Base-by-base conservation (phyloP, 176 grass and related monocot genomes). In the Otatea glauca region DNA sequence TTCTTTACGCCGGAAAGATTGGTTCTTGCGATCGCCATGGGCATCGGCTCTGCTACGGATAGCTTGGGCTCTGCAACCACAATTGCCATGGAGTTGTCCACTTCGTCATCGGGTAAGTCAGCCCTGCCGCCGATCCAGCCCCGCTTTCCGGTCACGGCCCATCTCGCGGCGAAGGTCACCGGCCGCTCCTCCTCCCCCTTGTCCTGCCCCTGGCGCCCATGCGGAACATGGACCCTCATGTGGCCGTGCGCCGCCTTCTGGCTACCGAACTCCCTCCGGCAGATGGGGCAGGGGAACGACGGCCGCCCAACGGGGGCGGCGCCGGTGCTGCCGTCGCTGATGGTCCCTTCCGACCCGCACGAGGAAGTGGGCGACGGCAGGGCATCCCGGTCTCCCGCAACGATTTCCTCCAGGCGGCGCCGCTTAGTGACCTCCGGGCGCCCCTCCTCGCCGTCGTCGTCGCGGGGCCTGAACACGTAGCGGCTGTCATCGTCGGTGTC, bases 91-190 rank as follows among this genome's bases (percentile, higher is more conserved):
- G 62, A 16, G 62, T 15, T 64, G 25, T 32, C 61, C 61, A 64
- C 61, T 64, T 64, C 13, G 12, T 34, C 27, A 27, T 14, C 5
- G 12, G 60, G 60, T 24, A 4, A 29, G 60, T 29, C 58, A 25
- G 58, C 23, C 60, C 11, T 29, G 24, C 24, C 12, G 4, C 24
- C 60, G 60, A 63, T 63, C 60, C 14, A 44, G 72, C 72, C 78
- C 1, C 73, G 78, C 88, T 48, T 86, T 15, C 78, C 83, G 20
- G 78, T 89, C 13, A 49, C 24, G 18, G 64, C 64, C 88, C 77
- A 89, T 5, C 77, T 64, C 3, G 0, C 15, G 17, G 0, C 1
- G 63, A 89, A 4, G 17, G 32, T 12, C 16, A n/a, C 9, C 0
- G 7, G 3, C 10, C 12, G 34, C 32, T 50, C 3, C 75, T 59